Base-by-base conservation (phyloP, 2,329 filamentous ascomycete genomes). In the Xylaria sp. region DNA sequence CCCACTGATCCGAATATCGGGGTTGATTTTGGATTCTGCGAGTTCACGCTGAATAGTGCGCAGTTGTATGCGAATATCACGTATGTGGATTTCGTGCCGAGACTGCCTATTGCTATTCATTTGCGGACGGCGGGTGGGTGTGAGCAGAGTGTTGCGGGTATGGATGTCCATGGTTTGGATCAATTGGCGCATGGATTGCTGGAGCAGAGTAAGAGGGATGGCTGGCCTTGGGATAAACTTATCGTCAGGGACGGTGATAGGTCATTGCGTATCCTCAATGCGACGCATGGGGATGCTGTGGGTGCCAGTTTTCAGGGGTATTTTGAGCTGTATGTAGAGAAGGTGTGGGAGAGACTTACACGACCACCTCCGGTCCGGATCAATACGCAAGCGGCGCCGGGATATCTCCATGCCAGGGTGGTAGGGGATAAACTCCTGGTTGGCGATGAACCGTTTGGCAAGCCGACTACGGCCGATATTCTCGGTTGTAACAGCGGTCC, bases 401-500 rank as follows among this genome's bases (percentile, higher is more conserved):
- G 87, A 2, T 4, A 75, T 79, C 4, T 73, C 87, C 1, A 67
- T 71, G 0, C 85, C 82, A 19, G 71, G 71, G n/a, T 78, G 86
- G 35, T 68, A 47, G 74, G 72, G 7, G 73, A 75, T n/a, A 70
- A 70, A 58, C 66, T 79, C 2, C 73, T 74, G 1, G 65, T 77
- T 23, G 74, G 70, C 42, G 63, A 65, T 8, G 76, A 78, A 64
- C 39, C 48, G 1, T 90, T 90, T 69, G 60, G 69, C 1, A 77
- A 80, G 59, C 87, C 87, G 0, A 79, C 75, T 1, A 82, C 83
- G 1, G 75, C 74, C 10, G 87, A 90, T 71, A 87, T 91, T 63
- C 84, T 90, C 68, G 81, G 80, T 42, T 89, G 86, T 74, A 85
- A 81, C 65, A 84, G 80, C 1, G 85, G 85, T 0, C 84, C 85